These are phyloP conservation scores for Penicillium sp. DNA, from an alignment of 2,329 filamentous ascomycete genomes.

Conservation along the genomic window DNA sequence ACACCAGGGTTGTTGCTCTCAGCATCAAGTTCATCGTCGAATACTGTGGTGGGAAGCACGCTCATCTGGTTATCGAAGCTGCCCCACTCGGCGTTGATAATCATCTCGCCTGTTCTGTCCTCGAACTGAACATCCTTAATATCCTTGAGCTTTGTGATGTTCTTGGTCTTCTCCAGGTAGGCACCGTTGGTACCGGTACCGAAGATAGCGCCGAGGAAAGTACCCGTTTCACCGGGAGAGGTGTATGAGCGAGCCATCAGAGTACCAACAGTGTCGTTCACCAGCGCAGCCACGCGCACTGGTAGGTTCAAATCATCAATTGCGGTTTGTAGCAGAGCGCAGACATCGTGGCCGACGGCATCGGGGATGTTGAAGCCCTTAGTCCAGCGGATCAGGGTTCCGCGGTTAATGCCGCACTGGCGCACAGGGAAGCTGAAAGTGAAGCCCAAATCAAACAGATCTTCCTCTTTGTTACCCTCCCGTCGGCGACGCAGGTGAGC, in stretches of 20 bases:
- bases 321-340: slow-evolving; percentile 79
- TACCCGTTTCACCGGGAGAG: slow-evolving; percentile 78
- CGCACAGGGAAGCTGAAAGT: slow-evolving; percentile 97
- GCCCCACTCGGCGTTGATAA: slow-evolving; percentile 97
- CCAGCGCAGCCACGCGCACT: slow-evolving; percentile 89
- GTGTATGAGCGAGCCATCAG: slow-evolving; percentile 97
- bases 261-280: slow-evolving; percentile 96
- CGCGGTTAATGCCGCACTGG: slow-evolving; percentile 92
- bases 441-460: slow-evolving; percentile 92
- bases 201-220: slow-evolving; percentile 93
- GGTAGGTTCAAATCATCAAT: slow-evolving; percentile 83
- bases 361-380: slow-evolving; percentile 98
- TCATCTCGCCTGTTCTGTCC: slow-evolving; percentile 82
- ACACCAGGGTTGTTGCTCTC: slow-evolving; percentile 86
- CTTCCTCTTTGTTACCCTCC: slow-evolving; percentile 62
- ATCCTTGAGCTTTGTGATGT: slow-evolving; percentile 69
- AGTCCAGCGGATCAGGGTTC: slow-evolving; percentile 91
- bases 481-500: slow-evolving; percentile 63
- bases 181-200: slow-evolving; percentile 96
- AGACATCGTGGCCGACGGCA: slow-evolving; percentile 90
- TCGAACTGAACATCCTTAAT: slow-evolving; percentile 63
- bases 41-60: slow-evolving; percentile 79
- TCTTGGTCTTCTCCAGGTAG: slow-evolving; percentile 86
- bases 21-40: slow-evolving; percentile 73
- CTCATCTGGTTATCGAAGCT: slow-evolving; percentile 93